Evolutionary conservation across 139 green algal genomes (phyloP), one percentile per base, ranked within the genome.

Genomic region (Asterochloris sp.): DNA sequence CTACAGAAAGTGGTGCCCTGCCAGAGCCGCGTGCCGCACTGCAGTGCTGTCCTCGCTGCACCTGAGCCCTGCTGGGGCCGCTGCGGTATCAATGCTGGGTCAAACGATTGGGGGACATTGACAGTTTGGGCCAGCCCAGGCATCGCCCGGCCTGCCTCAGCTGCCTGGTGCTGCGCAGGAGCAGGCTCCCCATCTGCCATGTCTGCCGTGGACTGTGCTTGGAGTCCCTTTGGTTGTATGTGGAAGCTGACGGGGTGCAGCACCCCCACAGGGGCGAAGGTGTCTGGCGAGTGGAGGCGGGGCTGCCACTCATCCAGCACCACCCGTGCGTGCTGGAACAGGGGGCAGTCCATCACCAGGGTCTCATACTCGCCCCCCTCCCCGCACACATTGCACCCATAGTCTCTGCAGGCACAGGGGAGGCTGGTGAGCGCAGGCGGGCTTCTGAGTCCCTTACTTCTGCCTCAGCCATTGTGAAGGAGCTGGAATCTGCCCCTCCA

Each of bases 361-460:
- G 91, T 98, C 87, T 99, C 97, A 80, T 98, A 99, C 91, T 99
- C 97, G 0, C 97, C 97, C 12, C 97, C 97, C 89, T 99, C 97
- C 0, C 97, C 97, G 84, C 96, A 98, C 68, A 96, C 90, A 83
- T 98, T 97, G 83, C 85, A 92, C 73, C 95, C 95, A 81, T 94
- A 99, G 28, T 83, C 73, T 15, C 90, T 87, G 85, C 74, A 82
- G 13, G 29, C 69, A 76, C 28, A 27, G 4, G n/a, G 19, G 54
- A 11, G 68, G 21, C 17, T 71, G 66, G 21, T 71, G 66, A 10
- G 19, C 17, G 66, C 38, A 54, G 38, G 38, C 38, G 2, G 38
- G 38, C 38, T 54, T 54, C 38, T 54, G 38, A 54, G 4, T 54
- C 6, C 38, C 6, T 54, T 54, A 54, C 38, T 54, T 54, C 38